Base-by-base conservation (phyloP, 257 asterid species). In the Eucommia ulmoides region DNA sequence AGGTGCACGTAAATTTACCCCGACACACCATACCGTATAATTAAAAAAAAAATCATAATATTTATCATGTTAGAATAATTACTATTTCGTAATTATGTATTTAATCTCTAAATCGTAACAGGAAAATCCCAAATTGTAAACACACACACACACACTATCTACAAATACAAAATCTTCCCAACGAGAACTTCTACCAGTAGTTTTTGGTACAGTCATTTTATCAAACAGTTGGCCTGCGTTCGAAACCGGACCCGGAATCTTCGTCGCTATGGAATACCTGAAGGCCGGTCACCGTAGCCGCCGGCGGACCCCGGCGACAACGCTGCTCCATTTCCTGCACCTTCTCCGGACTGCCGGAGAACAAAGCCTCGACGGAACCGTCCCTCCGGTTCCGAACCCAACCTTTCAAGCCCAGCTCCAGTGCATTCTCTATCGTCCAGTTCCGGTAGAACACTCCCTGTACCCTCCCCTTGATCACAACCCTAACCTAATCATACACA, bases 371-470 rank as follows among this genome's bases (percentile, higher is more conserved):
- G 33, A 85, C 96, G 0, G 94, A 71, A 19, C 94, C 93, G 33
- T 89, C 93, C 65, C 94, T 67, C 53, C 79, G 74, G 77, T 89
- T 89, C 55, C 96, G 69, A n/a, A 85, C 98, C 98, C 98, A 89
- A 14, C 94, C 95, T 45, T 72, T 82, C 62, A 88, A 57, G 7
- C 89, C 94, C 64, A 88, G 60, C 47, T 75, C 86, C 52, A 61
- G 65, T 19, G 97, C 95, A 65, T 81, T 88, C 22, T 78, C 84
- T 29, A 81, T 53, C 0, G 97, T 79, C 94, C 93, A 88, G 55
- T 88, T 75, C 67, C 97, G 68, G 41, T 82, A 88, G 65, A 88
- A 88, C 20, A 88, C 97, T 24, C 95, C 97, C 66, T 84, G 95
- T 46, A 88, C 95, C 69, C 93, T 68, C 24, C 95, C 94, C 63